These are phyloP conservation scores for Stagonosporopsis chrysanthemi DNA, from an alignment of 2,329 filamentous ascomycete species.

Conservation along the genomic window DNA sequence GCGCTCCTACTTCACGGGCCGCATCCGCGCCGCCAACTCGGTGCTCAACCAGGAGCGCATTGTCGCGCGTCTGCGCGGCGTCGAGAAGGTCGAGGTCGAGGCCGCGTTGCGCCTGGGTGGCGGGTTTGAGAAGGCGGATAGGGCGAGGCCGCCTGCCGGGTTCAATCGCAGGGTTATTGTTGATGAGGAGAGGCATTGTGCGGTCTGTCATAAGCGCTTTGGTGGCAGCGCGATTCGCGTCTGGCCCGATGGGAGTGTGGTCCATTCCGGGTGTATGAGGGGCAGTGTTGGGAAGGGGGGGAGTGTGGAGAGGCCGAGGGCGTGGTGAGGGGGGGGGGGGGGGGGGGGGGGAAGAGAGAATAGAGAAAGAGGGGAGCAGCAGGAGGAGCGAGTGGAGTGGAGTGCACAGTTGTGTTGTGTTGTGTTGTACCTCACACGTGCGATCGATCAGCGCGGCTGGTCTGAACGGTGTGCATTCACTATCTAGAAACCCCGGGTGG, in stretches of 20 bases:
- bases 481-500: background rate
- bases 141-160: conserved; percentile 58
- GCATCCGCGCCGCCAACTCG: conserved; percentile 85
- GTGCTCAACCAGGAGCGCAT: conserved; percentile 82
- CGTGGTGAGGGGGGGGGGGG: conserved; percentile 2
- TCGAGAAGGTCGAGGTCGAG: conserved; percentile 80
- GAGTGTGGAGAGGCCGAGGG: conserved; percentile 7
- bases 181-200: conserved; percentile 86
- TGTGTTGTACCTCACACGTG: too few species aligned
- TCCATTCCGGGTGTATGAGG: conserved; percentile 59
- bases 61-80: conserved; percentile 76
- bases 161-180: conserved; percentile 77
- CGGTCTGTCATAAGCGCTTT: conserved; percentile 90
- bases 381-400: too few species aligned
- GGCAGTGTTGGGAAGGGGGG: conserved; percentile 36
- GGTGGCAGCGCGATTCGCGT: conserved; percentile 91
- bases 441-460: background rate
- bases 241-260: conserved; percentile 70
- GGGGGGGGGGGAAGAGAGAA: background rate
- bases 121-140: conserved; percentile 61
- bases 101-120: conserved; percentile 77
- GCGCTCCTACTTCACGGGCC: conserved; percentile 88
- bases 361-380: too few species aligned
- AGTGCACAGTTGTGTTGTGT: too few species aligned
- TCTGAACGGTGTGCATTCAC: background rate